Conservation (phyloP, 306 rosid genomes). For the Oxytropis ochrocephala region DNA sequence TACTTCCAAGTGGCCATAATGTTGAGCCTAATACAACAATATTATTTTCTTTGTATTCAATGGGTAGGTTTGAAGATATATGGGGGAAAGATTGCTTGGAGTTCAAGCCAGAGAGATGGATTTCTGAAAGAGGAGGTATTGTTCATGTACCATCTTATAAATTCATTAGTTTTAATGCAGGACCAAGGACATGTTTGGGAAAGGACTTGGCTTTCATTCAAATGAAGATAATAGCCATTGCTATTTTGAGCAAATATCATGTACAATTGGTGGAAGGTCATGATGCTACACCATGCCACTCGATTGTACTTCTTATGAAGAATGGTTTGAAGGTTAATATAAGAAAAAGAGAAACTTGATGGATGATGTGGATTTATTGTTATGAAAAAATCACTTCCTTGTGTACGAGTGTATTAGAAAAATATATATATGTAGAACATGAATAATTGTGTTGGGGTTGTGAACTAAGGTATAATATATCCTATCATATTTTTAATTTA, state of each 20-base stretch:
- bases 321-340: slow-evolving; percentile 39
- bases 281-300: not conserved
- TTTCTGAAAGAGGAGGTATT: slow-evolving; percentile 21
- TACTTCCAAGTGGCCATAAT: slow-evolving; percentile 46
- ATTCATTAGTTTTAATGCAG: slow-evolving; percentile 42
- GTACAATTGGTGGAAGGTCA: slow-evolving; percentile 25
- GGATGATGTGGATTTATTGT: not conserved
- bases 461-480: not conserved
- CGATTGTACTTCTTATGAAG: slow-evolving; percentile 40
- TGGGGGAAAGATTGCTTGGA: slow-evolving; percentile 55
- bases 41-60: slow-evolving; percentile 27
- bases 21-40: slow-evolving; percentile 4
- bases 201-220: slow-evolving; percentile 36
- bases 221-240: slow-evolving; percentile 32
- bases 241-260: slow-evolving; percentile 23
- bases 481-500: too few species aligned
- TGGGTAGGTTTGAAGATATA: slow-evolving; percentile 43
- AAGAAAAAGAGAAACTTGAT: not conserved
- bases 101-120: slow-evolving; percentile 68
- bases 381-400: too few species aligned
- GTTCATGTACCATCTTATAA: slow-evolving; percentile 41
- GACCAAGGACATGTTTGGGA: slow-evolving; percentile 52
- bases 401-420: too few species aligned
- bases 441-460: not conserved
- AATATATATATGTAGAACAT: too few species aligned